Base-by-base conservation (phyloP, 176 grass and related monocot species). In the Phyllostachys edulis region DNA sequence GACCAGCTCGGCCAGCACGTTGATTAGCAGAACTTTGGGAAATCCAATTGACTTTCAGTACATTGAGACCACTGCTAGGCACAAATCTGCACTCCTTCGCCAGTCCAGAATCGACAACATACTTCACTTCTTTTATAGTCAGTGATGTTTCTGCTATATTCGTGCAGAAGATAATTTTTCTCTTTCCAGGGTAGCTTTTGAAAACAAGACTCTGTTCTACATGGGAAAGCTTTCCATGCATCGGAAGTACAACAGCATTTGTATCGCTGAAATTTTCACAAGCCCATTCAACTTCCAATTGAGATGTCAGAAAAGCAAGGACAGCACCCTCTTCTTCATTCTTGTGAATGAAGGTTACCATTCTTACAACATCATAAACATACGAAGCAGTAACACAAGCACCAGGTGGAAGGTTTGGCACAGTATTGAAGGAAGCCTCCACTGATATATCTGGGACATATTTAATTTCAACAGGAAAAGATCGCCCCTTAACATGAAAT, bases 71-170 rank as follows among this genome's bases (percentile, higher is more conserved):
- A 76, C 78, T 93, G 13, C 80, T 88, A 41, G 92, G 92, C 62
- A 94, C 77, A 84, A 89, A 97, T 63, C 89, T 90, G 86, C 89
- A 88, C 45, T 97, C 95, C 84, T 97, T 97, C 52, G 90, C 84
- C 84, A 97, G 82, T 46, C 95, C 95, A 89, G 90, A 91, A 85
- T 97, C 95, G 77, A 97, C 88, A 75, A 97, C 92, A 80, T 89
- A 94, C 77, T 91, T 97, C 55, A 94, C 88, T 40, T 90, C 92
- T 80, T 87, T 83, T 71, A 97, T 97, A 24, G 92, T 97, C 57
- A 97, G 80, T 71, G 95, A 94, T 69, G 95, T 97, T 87, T 97
- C 95, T 49, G 95, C 95, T 78, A 97, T 85, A 69, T 97, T 97
- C 7, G 95, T 97, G 73, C 86, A 94, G 71, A 97, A 97, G 81